phyloP scores from a whole-genome alignment of 2,329 filamentous ascomycete species.

The Calonectria hongkongensis region DNA sequence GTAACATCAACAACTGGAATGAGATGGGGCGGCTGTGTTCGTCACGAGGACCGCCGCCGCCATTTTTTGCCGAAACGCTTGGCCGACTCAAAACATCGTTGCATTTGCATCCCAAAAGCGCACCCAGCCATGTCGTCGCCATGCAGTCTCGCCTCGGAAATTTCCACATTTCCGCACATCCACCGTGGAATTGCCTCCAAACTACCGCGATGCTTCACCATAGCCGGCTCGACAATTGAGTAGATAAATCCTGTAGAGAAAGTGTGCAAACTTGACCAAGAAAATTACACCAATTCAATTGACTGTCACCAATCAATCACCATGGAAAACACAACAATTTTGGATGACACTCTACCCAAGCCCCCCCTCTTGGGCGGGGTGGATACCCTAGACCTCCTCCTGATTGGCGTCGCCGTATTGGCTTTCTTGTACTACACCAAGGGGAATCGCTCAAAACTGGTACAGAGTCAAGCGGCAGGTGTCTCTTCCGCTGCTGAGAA shows the following conservation, averaged over 20 bases:
- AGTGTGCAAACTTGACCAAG: not conserved
- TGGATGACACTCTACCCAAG: not conserved
- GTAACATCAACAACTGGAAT: not conserved
- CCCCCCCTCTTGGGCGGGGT: constrained; percentile 16
- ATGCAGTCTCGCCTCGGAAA: constrained; percentile 19
- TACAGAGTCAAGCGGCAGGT: not conserved
- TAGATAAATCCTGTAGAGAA: constrained; percentile 24
- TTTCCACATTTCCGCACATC: constrained; percentile 20
- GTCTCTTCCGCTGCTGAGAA: constrained; percentile 18
- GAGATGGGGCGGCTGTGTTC: not conserved
- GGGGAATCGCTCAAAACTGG: constrained; percentile 5
- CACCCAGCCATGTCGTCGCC: not conserved
- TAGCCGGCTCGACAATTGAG: not conserved
- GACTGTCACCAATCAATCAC: not conserved
- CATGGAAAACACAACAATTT: constrained; percentile 10
- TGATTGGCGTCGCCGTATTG: constrained; percentile 6
- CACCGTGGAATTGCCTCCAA: constrained; percentile 15
- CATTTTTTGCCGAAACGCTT: not conserved
- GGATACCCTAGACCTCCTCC: constrained; percentile 24
- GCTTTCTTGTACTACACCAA: constrained; percentile 18
- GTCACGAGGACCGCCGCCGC: not conserved
- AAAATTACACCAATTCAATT: not conserved
- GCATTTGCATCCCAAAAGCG: constrained; percentile 1
- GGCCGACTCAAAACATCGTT: not conserved
- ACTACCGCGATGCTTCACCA: constrained; percentile 11